Base-by-base conservation (phyloP, 2,329 filamentous ascomycete species). In the Parastagonospora avenae region DNA sequence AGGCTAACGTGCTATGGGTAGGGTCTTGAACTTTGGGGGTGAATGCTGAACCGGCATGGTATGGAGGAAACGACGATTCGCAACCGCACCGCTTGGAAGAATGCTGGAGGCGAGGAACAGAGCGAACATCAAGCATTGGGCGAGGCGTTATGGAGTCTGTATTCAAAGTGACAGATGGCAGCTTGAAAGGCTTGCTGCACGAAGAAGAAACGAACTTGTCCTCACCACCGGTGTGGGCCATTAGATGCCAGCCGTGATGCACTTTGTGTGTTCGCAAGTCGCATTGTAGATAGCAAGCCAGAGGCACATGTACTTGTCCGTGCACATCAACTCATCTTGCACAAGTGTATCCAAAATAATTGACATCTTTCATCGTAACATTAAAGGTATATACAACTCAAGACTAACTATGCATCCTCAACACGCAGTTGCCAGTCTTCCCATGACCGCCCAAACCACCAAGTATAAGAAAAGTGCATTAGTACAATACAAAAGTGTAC, bases 401-500 rank as follows among this genome's bases (percentile, higher is more conserved):
- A 60, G 46, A 52, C 46, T 24, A 12, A 15, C 19, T 28, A 24
- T 35, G 8, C 30, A 15, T 11, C 30, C 7, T 15, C 15, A 15
- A 9, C 15, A 42, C 14, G 3, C 5, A 33, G 44, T 49, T 31
- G 35, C 33, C 45, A 42, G 40, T 29, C 37, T 46, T 49, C 30
- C 42, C 27, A 37, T 44, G 44, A 38, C 45, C 32, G 14, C 14
- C 8, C 35, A 24, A 29, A 12, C 14, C 16, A 29, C 14, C 19
- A 41, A 29, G 24, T 30, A 16, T 44, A 46, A 35, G 19, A 24
- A 38, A 24, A 15, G 46, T 46, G 43, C 43, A 39, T 39, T 39
- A 46, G 55, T 59, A 63, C 56, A 63, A 49, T 42, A 19, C n/a
- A 54, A 54, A 46, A 58, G 55, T 60, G 58, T 57, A 60, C 57